phyloP scores from a whole-genome alignment of 2,329 filamentous ascomycete genomes.

The Stemphylium beticola region DNA sequence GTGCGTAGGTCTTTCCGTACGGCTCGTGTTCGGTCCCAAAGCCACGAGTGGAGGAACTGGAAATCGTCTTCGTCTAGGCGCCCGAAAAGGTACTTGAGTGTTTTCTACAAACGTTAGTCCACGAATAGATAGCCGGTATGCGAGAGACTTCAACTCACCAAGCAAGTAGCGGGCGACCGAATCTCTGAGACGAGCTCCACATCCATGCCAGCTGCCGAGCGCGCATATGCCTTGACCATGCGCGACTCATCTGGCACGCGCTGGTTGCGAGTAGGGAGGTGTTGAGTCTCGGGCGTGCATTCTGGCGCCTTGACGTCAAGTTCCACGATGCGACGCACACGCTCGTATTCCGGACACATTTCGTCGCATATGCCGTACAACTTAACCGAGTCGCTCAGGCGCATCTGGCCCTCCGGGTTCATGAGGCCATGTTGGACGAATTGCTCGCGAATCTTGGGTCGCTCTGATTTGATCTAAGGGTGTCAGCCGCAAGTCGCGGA shows the following conservation, averaged over 20 bases:
- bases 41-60: slow-evolving; percentile 63
- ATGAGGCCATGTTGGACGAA: slow-evolving; percentile 37
- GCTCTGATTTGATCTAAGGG: slow-evolving; percentile 50
- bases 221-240: slow-evolving; percentile 70
- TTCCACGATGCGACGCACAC: slow-evolving; percentile 66
- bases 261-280: slow-evolving; percentile 33
- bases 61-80: slow-evolving; percentile 59
- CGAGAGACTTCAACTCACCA: slow-evolving; percentile 43
- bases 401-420: slow-evolving; percentile 64
- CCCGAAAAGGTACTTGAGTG: slow-evolving; percentile 53
- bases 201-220: slow-evolving; percentile 67
- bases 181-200: slow-evolving; percentile 69
- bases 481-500: slow-evolving; percentile 14
- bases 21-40: slow-evolving; percentile 70
- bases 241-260: slow-evolving; percentile 56
- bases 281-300: slow-evolving; percentile 52
- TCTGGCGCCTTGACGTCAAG: slow-evolving; percentile 67
- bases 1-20: slow-evolving; percentile 71
- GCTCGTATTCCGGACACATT: slow-evolving; percentile 70
- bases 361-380: slow-evolving; percentile 66
- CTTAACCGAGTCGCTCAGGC: slow-evolving; percentile 65
- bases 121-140: slow-evolving; percentile 17
- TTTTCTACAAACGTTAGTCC: slow-evolving; percentile 39
- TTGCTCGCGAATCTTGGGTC: slow-evolving; percentile 48
- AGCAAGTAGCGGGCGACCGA: slow-evolving; percentile 59